Base-by-base conservation (phyloP, 163 green algal genomes). In the Chlamydomonas reinhardtii region DNA sequence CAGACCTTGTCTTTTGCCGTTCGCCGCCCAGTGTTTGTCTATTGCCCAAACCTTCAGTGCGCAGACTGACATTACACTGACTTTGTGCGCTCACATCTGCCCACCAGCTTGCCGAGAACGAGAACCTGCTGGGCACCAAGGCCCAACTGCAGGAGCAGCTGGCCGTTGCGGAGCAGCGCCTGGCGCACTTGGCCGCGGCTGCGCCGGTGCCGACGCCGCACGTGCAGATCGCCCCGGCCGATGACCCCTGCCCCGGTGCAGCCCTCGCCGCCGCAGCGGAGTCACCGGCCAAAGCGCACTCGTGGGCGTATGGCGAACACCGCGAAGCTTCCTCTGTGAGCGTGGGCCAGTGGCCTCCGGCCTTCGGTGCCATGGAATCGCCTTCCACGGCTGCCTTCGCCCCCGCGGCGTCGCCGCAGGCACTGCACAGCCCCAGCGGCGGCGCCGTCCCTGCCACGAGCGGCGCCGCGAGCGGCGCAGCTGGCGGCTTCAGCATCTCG, bases 31-130 rank as follows among this genome's bases (percentile, higher is more conserved):
- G n/a, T n/a, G n/a, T n/a, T n/a, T n/a, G n/a, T n/a, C n/a, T n/a
- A n/a, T n/a, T n/a, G n/a, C n/a, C n/a, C n/a, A n/a, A n/a, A n/a
- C n/a, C n/a, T n/a, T 48, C 5, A 48, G 39, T 48, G 39, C 39
- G 39, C 39, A 48, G 8, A 48, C 59, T 27, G 19, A 65, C 59
- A 1, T 11, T 0, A 65, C 59, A 16, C 11, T 4, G 4, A 0
- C 22, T 12, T 29, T 65, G 59, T n/a, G n/a, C n/a, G n/a, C 59
- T 4, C 2, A 4, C 5, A 65, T 12, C 24, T 5, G 19, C 59
- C 59, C 37, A 48, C 39, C 71, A 87, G 81, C 37, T 80, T 5
- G 70, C 35, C 17, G 70, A 76, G n/a, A 87, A 87, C 81, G 32
- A 74, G 29, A 19, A 54, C 71, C 71, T 87, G 56, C 34, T 37